Evolutionary conservation across 129 eudicot species (phyloP), one percentile per base, ranked within the genome.

Genomic region (Gnaphalium uliginosum): DNA sequence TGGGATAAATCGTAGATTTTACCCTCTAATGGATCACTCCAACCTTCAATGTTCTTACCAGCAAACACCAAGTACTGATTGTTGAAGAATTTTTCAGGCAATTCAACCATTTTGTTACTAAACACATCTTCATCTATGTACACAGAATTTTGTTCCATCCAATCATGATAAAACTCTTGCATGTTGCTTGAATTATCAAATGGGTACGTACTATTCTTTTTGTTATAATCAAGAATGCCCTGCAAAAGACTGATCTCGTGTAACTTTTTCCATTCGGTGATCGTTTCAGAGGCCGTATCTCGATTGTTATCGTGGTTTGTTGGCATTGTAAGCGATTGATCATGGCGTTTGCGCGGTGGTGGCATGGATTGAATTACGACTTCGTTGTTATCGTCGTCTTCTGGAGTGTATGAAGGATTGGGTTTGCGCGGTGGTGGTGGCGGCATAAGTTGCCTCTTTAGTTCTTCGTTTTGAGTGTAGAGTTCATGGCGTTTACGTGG

Each of bases 191-290:
- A 13, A 26, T 62, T 17, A 62, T 62, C 19, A 62, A 26, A 62
- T 15, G 68, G 68, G 41, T 62, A 26, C 39, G 35, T 62, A 5
- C 6, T 11, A 29, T 62, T 25, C 29, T 62, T 18, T 26, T 62
- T 15, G 22, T 27, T 11, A 8, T 25, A 62, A 11, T 62, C 68
- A 62, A 62, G 35, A 58, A 73, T 35, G 37, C 67, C 26, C 10
- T 58, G 35, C 68, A 73, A 73, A 59, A 73, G 35, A 73, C 23
- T 37, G 35, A 73, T 73, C 77, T 73, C 77, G 15, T 73, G 77
- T 35, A 37, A 73, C 39, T 73, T 73, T 33, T 26, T 37, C 77
- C 77, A 73, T 23, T 33, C 0, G 37, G 18, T 58, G 35, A 73
- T 73, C 54, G 68, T 73, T 14, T 50, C 15, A 29, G 67, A 35